These are phyloP conservation scores for Phylloboletellus chloephorus DNA, from an alignment of 1,284 basidiomycete species.

Conservation along the genomic window DNA sequence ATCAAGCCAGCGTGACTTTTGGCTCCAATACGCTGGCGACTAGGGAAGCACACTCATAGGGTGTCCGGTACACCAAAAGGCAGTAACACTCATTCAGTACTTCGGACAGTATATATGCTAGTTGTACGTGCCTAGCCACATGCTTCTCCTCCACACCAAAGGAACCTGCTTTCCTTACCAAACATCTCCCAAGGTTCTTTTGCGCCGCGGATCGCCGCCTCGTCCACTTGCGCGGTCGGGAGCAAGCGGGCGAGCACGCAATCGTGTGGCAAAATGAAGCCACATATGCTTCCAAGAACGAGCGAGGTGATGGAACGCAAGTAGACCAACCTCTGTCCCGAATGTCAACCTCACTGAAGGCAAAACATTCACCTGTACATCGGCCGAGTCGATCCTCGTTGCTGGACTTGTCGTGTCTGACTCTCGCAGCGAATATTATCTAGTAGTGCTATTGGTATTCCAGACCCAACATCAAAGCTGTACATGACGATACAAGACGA, in stretches of 20 bases:
- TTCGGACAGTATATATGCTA: too few relatives aligned
- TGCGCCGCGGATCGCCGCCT: conserved; percentile 2
- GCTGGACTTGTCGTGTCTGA: too few relatives aligned
- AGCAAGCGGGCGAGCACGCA: not conserved
- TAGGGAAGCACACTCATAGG: too few relatives aligned
- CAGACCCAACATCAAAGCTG: conserved; percentile 3
- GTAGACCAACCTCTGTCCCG: too few relatives aligned
- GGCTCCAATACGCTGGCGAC: too few relatives aligned
- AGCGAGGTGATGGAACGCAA: too few relatives aligned
- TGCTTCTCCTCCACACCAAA: not conserved
- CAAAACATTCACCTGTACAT: too few relatives aligned
- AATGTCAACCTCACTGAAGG: too few relatives aligned
- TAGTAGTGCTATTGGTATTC: conserved; percentile 1
- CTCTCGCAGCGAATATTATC: not conserved
- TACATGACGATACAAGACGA: conserved; percentile 15
- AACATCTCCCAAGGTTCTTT: conserved; percentile 18
- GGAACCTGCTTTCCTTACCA: conserved; percentile 18
- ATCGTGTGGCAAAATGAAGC: not conserved
- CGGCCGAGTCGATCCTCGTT: too few relatives aligned
- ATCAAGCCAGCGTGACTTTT: too few relatives aligned
- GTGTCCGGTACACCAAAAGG: too few relatives aligned
- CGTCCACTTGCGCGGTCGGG: not conserved
- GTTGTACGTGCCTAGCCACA: not conserved
- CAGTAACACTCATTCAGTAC: too few relatives aligned
- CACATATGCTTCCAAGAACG: not conserved